Conservation (phyloP, 2,329 filamentous ascomycete genomes). For the Paecilomyces variotii region DNA sequence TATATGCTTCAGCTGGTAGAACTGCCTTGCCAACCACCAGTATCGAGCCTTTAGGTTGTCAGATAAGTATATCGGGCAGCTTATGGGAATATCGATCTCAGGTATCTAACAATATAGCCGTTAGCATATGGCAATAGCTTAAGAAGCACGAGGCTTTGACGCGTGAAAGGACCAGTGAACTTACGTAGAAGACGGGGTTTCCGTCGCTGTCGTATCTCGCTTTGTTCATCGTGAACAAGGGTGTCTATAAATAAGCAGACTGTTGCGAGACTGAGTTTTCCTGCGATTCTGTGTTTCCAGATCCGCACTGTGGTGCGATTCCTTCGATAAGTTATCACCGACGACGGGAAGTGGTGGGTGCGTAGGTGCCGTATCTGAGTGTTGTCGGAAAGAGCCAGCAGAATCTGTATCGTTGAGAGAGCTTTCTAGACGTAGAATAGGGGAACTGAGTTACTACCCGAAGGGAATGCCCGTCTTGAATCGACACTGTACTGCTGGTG, state of each 20-base stretch:
- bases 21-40: conserved; percentile 3
- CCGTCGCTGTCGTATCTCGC: conserved; percentile 4
- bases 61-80: conserved; percentile 3
- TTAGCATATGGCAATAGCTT: background rate
- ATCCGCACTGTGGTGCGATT: background rate
- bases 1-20: conserved; percentile 10
- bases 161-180: background rate
- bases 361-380: no score
- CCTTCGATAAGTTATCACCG: background rate
- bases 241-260: background rate
- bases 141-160: background rate
- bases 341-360: background rate
- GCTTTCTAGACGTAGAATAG: background rate
- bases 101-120: conserved; percentile 4
- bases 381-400: background rate
- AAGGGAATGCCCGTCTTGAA: background rate
- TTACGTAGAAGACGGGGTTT: conserved; percentile 8
- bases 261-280: background rate
- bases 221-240: background rate
- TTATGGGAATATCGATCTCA: conserved; percentile 2
- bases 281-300: background rate
- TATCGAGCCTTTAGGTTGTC: conserved; percentile 5
- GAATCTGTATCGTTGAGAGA: background rate
- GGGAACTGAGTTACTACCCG: background rate
- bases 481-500: background rate